Base-by-base conservation (phyloP, 495 filamentous ascomycete species). In the Hypoxylon fragiforme region DNA sequence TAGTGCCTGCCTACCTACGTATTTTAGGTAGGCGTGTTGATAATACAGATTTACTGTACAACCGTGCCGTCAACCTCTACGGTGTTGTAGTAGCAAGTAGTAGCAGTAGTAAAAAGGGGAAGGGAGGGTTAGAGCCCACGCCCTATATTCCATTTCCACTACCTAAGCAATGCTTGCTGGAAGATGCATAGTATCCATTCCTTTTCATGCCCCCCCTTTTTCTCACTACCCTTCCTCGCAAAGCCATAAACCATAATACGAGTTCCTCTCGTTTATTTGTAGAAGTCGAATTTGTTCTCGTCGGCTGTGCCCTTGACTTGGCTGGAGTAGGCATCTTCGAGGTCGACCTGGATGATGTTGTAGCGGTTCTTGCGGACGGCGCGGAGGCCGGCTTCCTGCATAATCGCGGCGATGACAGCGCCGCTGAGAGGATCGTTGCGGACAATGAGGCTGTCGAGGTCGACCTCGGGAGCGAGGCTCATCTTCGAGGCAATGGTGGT, bases 331-430 rank as follows among this genome's bases (percentile, higher is more conserved):
- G 95, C 92, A 72, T 97, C 92, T 70, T 98, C 94, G 41, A 98
- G 77, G 68, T 98, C 94, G 35, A 79, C 81, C 74, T 97, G 95
- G 63, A 98, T 96, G 69, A 98, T 97, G 67, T 97, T 97, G 73
- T 98, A 98, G 57, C 94, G 78, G 70, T 98, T 98, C 83, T 98
- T 98, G 64, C 94, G 81, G 42, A 98, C 95, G 34, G 94, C 94
- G 47, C 94, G 83, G 53, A 98, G 77, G 54, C 94, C 94, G 30
- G 94, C 95, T 73, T 98, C 94, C 72, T 98, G 94, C 94, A 98
- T 97, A 69, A 98, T 95, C 19, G 94, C 94, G 14, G 94, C 94
- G 72, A 98, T 98, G 57, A 97, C 86, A 35, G 94, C 94, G 60
- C 94, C 94, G 54, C 88, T 92, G 55, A 98, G 72, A 1, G 94